A percentile compares a stretch with the other conserved stretches of the same genome.
phyloP scores from a whole-genome alignment of 1,139 yeast genomes.

The Zygosaccharomyces sapae region DNA sequence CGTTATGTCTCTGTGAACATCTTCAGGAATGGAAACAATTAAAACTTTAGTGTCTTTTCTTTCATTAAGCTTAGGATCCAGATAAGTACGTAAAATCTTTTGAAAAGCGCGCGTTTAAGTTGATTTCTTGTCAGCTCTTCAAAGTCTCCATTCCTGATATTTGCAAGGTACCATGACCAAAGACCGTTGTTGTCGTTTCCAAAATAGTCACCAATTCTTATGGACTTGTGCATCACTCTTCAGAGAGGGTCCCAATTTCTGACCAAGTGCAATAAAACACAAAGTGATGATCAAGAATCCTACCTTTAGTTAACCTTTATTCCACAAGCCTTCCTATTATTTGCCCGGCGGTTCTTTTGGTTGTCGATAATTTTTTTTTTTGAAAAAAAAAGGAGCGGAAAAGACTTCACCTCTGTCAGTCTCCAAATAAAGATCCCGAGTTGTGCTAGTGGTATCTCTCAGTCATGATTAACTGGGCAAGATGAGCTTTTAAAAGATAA shows the following conservation, averaged over 20 bases:
- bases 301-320: not conserved
- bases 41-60: conserved; percentile 25
- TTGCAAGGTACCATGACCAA: conserved; percentile 36
- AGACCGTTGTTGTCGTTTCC: conserved; percentile 35
- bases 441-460: no score
- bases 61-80: conserved; percentile 11
- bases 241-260: not conserved
- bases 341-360: no score
- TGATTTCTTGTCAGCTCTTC: conserved; percentile 33
- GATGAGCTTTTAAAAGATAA: no score
- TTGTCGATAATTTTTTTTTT: no score
- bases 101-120: conserved; percentile 28
- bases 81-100: conserved; percentile 26
- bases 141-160: conserved; percentile 34
- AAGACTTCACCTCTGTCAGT: no score
- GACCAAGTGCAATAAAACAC: not conserved
- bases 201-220: conserved; percentile 31
- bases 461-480: no score
- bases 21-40: conserved; percentile 34
- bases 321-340: not conserved
- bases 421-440: no score
- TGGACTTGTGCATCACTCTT: conserved; percentile 24
- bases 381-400: no score
- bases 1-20: conserved; percentile 29
- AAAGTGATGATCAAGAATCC: not conserved